A percentile compares a stretch with the other conserved stretches of the same genome.
Conservation (phyloP, 2,329 filamentous ascomycete species). For the Phoma sp. region DNA sequence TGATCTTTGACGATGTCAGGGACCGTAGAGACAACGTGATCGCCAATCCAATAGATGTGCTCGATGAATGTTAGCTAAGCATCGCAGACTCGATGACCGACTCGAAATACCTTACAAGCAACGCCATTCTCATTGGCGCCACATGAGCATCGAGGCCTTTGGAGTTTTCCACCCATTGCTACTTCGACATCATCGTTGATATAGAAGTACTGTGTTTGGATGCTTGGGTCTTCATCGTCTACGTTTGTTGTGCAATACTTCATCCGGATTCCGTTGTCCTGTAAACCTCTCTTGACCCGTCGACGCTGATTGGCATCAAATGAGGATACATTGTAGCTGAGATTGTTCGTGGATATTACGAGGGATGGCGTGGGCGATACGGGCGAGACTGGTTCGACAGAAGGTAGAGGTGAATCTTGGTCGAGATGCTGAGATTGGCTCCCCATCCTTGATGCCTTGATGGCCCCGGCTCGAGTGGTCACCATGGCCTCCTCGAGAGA, state of each 20-base stretch:
- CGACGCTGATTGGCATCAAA: slow-evolving; percentile 41
- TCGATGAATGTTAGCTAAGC: slow-evolving; percentile 20
- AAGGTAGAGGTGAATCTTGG: slow-evolving; percentile 31
- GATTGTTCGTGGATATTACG: slow-evolving; percentile 43
- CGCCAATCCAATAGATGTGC: slow-evolving; percentile 50
- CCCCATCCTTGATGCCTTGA: slow-evolving; percentile 34
- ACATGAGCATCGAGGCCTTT: slow-evolving; percentile 42
- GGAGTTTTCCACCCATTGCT: slow-evolving; percentile 35
- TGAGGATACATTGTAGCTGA: slow-evolving; percentile 43
- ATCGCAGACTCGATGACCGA: too few relatives aligned
- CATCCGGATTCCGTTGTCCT: slow-evolving; percentile 44
- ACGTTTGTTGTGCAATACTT: slow-evolving; percentile 41
- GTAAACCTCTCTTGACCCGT: slow-evolving; percentile 40
- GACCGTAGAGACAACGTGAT: slow-evolving; percentile 40
- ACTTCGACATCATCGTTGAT: slow-evolving; percentile 47
- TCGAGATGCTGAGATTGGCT: slow-evolving; percentile 25
- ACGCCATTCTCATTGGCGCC: slow-evolving; percentile 41
- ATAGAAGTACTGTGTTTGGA: slow-evolving; percentile 41
- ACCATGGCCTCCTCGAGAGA: slow-evolving; percentile 48
- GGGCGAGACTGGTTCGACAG: slow-evolving; percentile 26
- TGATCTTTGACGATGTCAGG: slow-evolving; percentile 30
- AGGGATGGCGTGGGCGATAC: slow-evolving; percentile 40
- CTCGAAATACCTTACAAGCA: slow-evolving; percentile 43
- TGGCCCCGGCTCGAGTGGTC: slow-evolving; percentile 46
- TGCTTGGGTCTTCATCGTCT: slow-evolving; percentile 28